Evolutionary conservation across 1,284 basidiomycete species (phyloP), one percentile per base, ranked within the genome.

Genomic region (Irpex lacteus): DNA sequence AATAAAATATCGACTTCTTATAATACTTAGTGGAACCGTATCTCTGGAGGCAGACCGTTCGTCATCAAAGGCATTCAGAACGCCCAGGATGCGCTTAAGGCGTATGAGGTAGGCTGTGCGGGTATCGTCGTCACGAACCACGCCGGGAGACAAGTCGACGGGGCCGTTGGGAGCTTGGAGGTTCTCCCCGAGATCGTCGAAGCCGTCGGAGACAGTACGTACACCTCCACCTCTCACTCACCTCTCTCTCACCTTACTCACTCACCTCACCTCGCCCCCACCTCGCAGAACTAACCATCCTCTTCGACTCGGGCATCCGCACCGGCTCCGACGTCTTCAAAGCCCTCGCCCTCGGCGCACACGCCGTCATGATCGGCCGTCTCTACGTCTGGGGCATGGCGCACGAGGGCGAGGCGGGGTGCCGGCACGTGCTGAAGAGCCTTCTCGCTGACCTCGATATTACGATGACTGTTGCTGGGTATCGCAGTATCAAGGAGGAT

Each of bases 111-210:
- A 15, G 85, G 86, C 0, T 84, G 83, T 67, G 84, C 86, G 66
- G 86, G 84, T 11, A 84, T 88, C 65, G 82, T 87, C 18, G 84
- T 82, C 26, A 82, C 79, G 38, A 88, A 88, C 70, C 86, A 89
- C 68, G 86, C 85, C 5, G 86, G 85, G 0, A 73, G 86, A 50
- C 86, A 87, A 73, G 83, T 87, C 47, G 85, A 87, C 69, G 85
- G 84, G 36, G 85, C 84, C 1, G 78, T 86, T 1, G 83, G 78
- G 2, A 83, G 81, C 63, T 70, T 88, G 40, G 85, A 86, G 62
- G 77, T 81, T 4, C 75, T 87, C 11, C 82, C 83, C 37, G 83
- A 83, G 61, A 83, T 85, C 65, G 81, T 78, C 4, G 77, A 81
- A 52, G 82, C 82, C 5, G 82, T 85, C 44, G 81, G 81, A 2